Conservation (phyloP, 805 yeast genomes). For the Nakazawaea siamensis region DNA sequence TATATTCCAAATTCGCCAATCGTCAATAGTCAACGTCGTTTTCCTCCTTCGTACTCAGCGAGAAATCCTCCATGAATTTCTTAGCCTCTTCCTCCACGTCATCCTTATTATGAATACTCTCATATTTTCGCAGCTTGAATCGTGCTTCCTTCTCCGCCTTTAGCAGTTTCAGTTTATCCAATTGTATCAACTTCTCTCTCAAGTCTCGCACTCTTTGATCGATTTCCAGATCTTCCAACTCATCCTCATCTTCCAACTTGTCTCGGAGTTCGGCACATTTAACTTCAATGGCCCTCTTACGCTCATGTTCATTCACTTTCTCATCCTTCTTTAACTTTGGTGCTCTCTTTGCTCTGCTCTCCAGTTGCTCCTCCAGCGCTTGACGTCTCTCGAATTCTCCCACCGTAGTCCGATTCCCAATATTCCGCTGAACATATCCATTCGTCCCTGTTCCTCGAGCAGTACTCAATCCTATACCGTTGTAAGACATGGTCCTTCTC, state of each 20-base stretch:
- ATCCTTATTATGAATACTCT: slow-evolving; percentile 2
- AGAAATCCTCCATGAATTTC: slow-evolving; percentile 10
- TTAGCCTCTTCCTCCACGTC: slow-evolving; percentile 6
- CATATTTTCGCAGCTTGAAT: neutral
- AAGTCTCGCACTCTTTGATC: slow-evolving; percentile 22
- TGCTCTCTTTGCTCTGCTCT: slow-evolving; percentile 8
- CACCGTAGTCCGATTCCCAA: slow-evolving; percentile 20
- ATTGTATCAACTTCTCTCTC: slow-evolving; percentile 15
- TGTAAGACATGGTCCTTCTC: slow-evolving; percentile 36
- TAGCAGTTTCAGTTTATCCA: neutral
- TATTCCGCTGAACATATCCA: slow-evolving; percentile 47
- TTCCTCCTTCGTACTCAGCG: slow-evolving; percentile 3
- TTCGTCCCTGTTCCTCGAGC: slow-evolving; percentile 60
- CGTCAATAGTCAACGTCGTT: neutral
- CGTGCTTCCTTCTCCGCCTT: slow-evolving; percentile 1
- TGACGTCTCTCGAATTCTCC: slow-evolving; percentile 32
- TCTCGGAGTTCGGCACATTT: slow-evolving; percentile 44
- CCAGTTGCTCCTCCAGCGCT: slow-evolving; percentile 13
- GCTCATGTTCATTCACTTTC: slow-evolving; percentile 27
- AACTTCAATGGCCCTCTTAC: slow-evolving; percentile 31
- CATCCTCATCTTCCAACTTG: slow-evolving; percentile 37
- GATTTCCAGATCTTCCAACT: slow-evolving; percentile 27
- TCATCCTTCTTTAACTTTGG: slow-evolving; percentile 13
- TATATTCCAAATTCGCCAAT: neutral
- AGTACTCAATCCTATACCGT: slow-evolving; percentile 48